Base-by-base conservation (phyloP, 1,284 basidiomycete genomes). In the Salmacisia buchloeana region DNA sequence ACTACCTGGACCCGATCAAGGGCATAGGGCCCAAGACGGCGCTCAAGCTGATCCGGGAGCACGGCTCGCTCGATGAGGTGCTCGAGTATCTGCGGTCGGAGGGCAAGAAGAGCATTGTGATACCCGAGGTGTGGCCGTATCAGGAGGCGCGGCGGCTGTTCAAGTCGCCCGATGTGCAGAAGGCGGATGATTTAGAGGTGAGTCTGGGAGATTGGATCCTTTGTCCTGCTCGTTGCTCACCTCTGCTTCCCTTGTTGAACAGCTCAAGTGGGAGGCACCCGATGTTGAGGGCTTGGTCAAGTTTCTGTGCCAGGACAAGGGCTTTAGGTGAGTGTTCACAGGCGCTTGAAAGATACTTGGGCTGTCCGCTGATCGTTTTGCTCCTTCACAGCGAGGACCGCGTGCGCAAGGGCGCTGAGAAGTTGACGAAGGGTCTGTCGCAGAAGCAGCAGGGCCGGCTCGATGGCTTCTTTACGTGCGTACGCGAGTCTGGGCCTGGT, bases 101-200 rank as follows among this genome's bases (percentile, higher is more conserved):
- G 34, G 69, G 59, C 36, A 70, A 70, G 27, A 72, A 69, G 35
- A 66, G 64, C 13, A 88, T 87, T 78, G 63, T 66, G 33, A 70
- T 97, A 34, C 94, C 94, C 0, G 93, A 96, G 59, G 86, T 92
- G 65, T 98, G 93, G 93, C 92, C 92, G 33, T 97, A 91, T 89
- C 87, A 94, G 80, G 90, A 92, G 69, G 96, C 94, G 31, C 92
- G 94, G 81, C 85, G 88, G 79, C 80, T 98, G 39, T 98, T 98
- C 77, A 81, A 88, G 79, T 85, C 88, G 43, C 96, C 94, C 2
- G 91, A 96, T 67, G 94, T 97, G 12, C 83, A 87, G 9, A 89
- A 91, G 52, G 90, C 91, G 1, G 87, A 89, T 57, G 85, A 96
- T 70, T 79, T 97, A n/a, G 90, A 96, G 81, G 92, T 93, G 69